These are phyloP conservation scores for Aspergillus ochraceoroseus DNA, from an alignment of 2,329 filamentous ascomycete species.

Conservation along the genomic window DNA sequence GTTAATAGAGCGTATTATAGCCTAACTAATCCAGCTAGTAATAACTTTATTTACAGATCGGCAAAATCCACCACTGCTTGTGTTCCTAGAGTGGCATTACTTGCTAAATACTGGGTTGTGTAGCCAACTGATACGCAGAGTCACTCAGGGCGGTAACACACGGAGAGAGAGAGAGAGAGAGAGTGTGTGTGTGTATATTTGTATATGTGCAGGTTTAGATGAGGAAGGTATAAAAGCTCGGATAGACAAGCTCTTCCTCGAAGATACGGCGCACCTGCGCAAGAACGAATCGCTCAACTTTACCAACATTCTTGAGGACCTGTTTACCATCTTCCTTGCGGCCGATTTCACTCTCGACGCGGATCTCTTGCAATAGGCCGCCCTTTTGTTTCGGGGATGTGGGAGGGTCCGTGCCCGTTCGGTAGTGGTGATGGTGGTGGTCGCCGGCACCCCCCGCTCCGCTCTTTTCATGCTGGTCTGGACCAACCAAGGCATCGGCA, in stretches of 20 bases:
- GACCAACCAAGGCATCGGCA: constrained; percentile 66
- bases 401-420: constrained; percentile 32
- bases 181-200: no score
- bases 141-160: no score
- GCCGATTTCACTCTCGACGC: constrained; percentile 96
- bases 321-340: constrained; percentile 87
- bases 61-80: no score
- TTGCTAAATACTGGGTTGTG: no score
- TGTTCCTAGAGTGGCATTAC: no score
- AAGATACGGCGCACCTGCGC: constrained; percentile 96
- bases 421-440: constrained; percentile 34
- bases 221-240: constrained; percentile 79
- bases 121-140: no score
- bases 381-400: constrained; percentile 52
- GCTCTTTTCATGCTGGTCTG: constrained; percentile 26
- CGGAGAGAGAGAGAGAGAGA: no score
- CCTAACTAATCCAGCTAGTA: no score
- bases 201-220: constrained; percentile 1
- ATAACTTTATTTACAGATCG: no score
- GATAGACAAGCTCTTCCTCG: constrained; percentile 97
- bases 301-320: constrained; percentile 95
- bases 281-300: constrained; percentile 94
- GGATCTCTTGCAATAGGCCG: constrained; percentile 82
- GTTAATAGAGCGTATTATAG: no score
- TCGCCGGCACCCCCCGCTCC: no score